Percentiles rank a stretch among this genome's conserved stretches.
Evolutionary conservation across 208 protist genomes (phyloP).

Genomic region (Crithidia thermophila): DNA sequence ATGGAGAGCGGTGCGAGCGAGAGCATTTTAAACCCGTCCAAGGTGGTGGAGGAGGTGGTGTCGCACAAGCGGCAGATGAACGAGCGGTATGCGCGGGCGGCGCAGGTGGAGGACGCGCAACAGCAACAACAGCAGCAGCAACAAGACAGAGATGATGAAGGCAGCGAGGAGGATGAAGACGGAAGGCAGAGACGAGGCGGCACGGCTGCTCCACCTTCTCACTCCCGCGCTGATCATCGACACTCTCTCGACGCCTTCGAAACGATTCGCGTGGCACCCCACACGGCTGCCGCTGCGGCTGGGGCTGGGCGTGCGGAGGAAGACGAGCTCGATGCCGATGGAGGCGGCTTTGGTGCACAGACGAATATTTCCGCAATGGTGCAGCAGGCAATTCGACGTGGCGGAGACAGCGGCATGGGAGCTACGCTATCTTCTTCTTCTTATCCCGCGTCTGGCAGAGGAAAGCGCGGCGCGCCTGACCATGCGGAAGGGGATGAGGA

Average conservation of each 20-base stretch:
- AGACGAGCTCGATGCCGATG: conserved; percentile 1
- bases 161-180: conserved; percentile 21
- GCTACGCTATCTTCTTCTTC: background rate
- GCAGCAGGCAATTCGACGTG: conserved; percentile 19
- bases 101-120: conserved; percentile 35
- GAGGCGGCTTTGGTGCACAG: background rate
- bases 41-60: conserved; percentile 54
- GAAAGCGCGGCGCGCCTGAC: too few relatives aligned
- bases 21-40: conserved; percentile 57
- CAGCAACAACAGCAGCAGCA: conserved; percentile 15
- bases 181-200: background rate
- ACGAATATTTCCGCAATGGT: conserved; percentile 16
- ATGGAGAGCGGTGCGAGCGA: conserved; percentile 66
- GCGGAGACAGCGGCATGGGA: background rate
- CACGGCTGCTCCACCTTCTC: background rate
- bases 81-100: conserved; percentile 55
- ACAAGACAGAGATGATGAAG: conserved; percentile 6
- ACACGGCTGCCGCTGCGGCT: background rate
- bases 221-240: background rate
- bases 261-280: conserved; percentile 11
- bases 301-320: background rate
- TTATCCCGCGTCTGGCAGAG: too few relatives aligned
- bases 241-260: conserved; percentile 25
- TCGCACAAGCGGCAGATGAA: conserved; percentile 78
- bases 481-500: conserved; percentile 4